Evolutionary conservation across 106 monocot genomes (phyloP), one percentile per base, ranked within the genome.

Genomic region (Dioscorea alata): DNA sequence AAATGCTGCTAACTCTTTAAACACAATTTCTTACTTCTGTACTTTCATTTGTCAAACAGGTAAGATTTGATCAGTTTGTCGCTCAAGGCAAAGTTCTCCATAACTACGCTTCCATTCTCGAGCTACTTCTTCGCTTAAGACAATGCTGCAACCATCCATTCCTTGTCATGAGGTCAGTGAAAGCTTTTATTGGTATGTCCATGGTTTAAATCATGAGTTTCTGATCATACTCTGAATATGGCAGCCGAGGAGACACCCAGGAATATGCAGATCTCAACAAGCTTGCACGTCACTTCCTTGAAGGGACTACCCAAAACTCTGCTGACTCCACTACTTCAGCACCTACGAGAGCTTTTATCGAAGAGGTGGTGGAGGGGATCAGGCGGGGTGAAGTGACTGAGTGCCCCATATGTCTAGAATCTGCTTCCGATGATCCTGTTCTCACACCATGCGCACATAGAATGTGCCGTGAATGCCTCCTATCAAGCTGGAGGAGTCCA

Each of bases 141-240:
- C 94, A 90, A 73, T 94, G 94, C 73, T 94, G 94, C 84, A 90
- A 94, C 51, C 94, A 90, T 31, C 94, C 90, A 0, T 90, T 84
- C 59, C 80, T 94, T 54, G 84, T 94, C 6, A 76, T 90, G 70
- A 93, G 83, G 92, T 93, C 17, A 72, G 54, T 17, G 23, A 64
- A 48, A 23, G 4, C 9, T 19, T 48, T 33, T 2, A 15, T 0
- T 33, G 9, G 13, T 59, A 14, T 32, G 17, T 34, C 23, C 6
- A 33, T 17, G 19, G 49, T 8, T 15, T 24, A 1, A 63, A 12
- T 6, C 13, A 5, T 15, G 15, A 54, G 54, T 54, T 54, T 14
- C 54, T 54, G 54, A 54, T 18, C 13, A 8, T 13, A 54, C 18
- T 19, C 18, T 54, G 54, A 20, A 10, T n/a, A 18, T 59, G 56